Evolutionary conservation across 2,329 filamentous ascomycete species (phyloP).

Genomic region (Xylariaceae sp.): DNA sequence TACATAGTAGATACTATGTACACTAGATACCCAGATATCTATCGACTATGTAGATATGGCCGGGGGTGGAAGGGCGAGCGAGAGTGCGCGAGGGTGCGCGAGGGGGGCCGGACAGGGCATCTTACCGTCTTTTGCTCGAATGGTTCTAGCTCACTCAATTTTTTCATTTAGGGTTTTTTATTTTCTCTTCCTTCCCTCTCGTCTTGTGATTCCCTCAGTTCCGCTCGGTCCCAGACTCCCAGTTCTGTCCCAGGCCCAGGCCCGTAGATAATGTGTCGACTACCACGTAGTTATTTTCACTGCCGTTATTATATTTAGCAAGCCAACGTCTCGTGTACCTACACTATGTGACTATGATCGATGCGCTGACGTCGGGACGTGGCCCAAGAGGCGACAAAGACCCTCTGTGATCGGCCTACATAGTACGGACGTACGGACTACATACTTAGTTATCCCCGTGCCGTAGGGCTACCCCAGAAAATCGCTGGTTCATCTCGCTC

Average conservation of each 20-base stretch:
- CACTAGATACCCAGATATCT: too few species aligned
- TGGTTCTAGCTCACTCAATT: background rate
- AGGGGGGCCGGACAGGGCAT: slow-evolving; percentile 3
- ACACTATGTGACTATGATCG: too few species aligned
- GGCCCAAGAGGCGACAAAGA: background rate
- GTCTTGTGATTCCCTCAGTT: slow-evolving; percentile 11
- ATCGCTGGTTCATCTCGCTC: slow-evolving; percentile 8
- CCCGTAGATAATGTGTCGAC: too few species aligned
- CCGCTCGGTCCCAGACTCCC: too few species aligned
- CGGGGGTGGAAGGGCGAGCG: background rate
- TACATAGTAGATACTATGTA: too few species aligned
- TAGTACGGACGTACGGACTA: too few species aligned
- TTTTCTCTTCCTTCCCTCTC: slow-evolving; percentile 14
- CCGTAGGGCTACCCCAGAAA: slow-evolving; percentile 9
- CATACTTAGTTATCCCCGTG: too few species aligned
- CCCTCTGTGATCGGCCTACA: background rate
- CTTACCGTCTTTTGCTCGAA: slow-evolving; percentile 18
- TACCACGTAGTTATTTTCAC: too few species aligned
- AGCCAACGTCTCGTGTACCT: too few species aligned
- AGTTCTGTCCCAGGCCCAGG: too few species aligned
- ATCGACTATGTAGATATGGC: background rate
- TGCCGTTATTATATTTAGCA: too few species aligned
- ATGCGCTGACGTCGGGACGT: background rate
- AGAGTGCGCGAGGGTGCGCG: background rate
- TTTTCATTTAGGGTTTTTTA: background rate